Conservation (phyloP, 345 rosid genomes). For the Eutrema japonicum region DNA sequence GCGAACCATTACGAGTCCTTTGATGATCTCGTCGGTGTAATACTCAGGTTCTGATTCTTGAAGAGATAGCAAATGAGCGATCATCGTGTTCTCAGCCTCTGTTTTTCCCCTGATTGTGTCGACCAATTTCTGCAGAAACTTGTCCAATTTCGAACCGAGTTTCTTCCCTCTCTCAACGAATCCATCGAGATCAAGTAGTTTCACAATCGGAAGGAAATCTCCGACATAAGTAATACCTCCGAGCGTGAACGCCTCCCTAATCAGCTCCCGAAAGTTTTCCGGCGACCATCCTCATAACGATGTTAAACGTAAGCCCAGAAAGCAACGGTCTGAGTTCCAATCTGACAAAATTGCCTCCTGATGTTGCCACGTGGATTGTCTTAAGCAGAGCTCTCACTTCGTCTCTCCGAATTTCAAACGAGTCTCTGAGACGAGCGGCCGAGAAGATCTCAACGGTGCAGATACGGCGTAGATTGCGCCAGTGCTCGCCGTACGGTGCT, state of each 20-base stretch:
- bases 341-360: background rate
- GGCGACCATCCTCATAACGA: conserved; percentile 46
- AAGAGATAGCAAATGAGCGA: conserved; percentile 51
- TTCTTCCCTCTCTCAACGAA: conserved; percentile 33
- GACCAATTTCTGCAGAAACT: conserved; percentile 49
- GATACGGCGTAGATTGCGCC: conserved; percentile 60
- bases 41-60: conserved; percentile 51
- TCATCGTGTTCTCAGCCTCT: conserved; percentile 44
- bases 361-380: conserved; percentile 1
- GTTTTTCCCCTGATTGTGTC: conserved; percentile 39
- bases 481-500: conserved; percentile 53
- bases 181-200: conserved; percentile 41
- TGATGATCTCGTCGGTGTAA: conserved; percentile 55
- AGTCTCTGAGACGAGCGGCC: conserved; percentile 37
- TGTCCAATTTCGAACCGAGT: conserved; percentile 39
- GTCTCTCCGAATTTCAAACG: conserved; percentile 26
- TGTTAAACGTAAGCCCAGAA: conserved; percentile 40
- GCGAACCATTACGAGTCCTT: conserved; percentile 48
- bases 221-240: conserved; percentile 43
- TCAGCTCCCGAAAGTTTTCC: conserved; percentile 47
- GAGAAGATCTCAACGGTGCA: conserved; percentile 47
- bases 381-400: conserved; percentile 42
- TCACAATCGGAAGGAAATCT: conserved; percentile 51
- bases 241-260: conserved; percentile 28
- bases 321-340: conserved; percentile 29